Evolutionary conservation across 2,329 filamentous ascomycete genomes (phyloP).

Genomic region (Aspergillus fumigatus): DNA sequence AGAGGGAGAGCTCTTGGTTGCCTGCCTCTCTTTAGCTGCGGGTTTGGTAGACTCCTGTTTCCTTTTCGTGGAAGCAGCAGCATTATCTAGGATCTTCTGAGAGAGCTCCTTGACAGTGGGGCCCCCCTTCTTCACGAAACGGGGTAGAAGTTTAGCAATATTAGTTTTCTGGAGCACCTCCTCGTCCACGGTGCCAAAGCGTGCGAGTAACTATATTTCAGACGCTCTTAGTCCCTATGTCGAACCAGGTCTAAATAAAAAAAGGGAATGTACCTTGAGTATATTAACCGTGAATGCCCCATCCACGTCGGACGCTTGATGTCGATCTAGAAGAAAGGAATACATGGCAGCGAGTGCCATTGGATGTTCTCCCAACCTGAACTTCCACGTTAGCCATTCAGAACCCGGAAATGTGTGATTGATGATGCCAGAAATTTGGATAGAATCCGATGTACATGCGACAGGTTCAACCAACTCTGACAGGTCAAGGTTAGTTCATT

Average conservation of each 20-base stretch:
- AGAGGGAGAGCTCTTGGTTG: slow-evolving; percentile 17
- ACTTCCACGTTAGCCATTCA: slow-evolving; percentile 24
- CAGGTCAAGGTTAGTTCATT: neutral
- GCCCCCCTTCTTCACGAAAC: slow-evolving; percentile 56
- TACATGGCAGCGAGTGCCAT: slow-evolving; percentile 44
- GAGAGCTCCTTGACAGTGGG: slow-evolving; percentile 53
- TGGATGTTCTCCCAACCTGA: slow-evolving; percentile 47
- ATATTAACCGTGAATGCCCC: slow-evolving; percentile 42
- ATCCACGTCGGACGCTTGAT: slow-evolving; percentile 45
- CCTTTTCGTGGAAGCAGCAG: slow-evolving; percentile 40
- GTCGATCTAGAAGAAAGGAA: slow-evolving; percentile 46
- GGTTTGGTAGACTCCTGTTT: slow-evolving; percentile 37
- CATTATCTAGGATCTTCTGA: slow-evolving; percentile 51
- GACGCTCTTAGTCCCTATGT: slow-evolving; percentile 18
- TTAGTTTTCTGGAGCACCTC: slow-evolving; percentile 58
- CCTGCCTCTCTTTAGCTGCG: slow-evolving; percentile 33
- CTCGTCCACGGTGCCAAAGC: slow-evolving; percentile 54
- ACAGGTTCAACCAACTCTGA: neutral
- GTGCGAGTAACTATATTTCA: slow-evolving; percentile 45
- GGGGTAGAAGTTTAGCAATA: slow-evolving; percentile 53
- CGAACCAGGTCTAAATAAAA: neutral
- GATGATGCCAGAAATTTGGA: neutral
- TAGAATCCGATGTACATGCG: neutral
- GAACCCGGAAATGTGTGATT: neutral
- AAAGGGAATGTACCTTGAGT: slow-evolving; percentile 38